Percentiles rank a stretch among this genome's conserved stretches.
phyloP scores from a whole-genome alignment of 331 rosid genomes.

The Erythrophleum ivorense region DNA sequence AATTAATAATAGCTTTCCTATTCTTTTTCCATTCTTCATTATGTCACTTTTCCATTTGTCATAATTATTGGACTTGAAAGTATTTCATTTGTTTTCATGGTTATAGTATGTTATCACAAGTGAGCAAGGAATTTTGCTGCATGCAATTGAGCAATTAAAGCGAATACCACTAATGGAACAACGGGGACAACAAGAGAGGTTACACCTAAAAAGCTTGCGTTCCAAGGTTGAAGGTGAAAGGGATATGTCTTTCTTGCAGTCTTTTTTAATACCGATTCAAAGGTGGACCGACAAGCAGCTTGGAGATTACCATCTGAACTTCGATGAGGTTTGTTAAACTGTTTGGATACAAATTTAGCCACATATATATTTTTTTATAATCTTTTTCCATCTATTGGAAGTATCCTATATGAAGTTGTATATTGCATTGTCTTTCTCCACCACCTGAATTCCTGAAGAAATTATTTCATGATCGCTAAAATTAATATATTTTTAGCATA shows the following conservation, averaged over 20 bases:
- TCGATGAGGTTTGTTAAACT: slow-evolving; percentile 73
- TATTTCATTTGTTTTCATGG: slow-evolving; percentile 34
- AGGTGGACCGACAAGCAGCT: slow-evolving; percentile 90
- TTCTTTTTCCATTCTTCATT: too few relatives aligned
- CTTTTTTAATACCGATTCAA: slow-evolving; percentile 84
- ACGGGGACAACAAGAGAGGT: slow-evolving; percentile 94
- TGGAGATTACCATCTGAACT: slow-evolving; percentile 92
- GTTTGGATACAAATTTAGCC: slow-evolving; percentile 33
- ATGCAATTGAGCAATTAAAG: slow-evolving; percentile 90
- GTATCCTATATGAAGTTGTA: background rate
- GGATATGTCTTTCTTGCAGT: slow-evolving; percentile 78
- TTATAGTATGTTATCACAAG: slow-evolving; percentile 85
- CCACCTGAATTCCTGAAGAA: background rate
- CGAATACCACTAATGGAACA: slow-evolving; percentile 95
- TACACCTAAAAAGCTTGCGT: slow-evolving; percentile 80
- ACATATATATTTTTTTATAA: slow-evolving; percentile 33
- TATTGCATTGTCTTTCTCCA: background rate
- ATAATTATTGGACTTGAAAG: slow-evolving; percentile 12
- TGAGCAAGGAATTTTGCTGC: slow-evolving; percentile 78
- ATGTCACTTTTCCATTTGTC: background rate
- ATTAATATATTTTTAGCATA: background rate
- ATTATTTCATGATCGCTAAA: background rate
- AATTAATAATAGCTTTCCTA: too few relatives aligned
- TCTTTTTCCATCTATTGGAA: slow-evolving; percentile 22
- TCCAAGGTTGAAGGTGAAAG: slow-evolving; percentile 70